Evolutionary conservation across 1,139 yeast genomes (phyloP), one percentile per base, ranked within the genome.

Genomic region (Saccharomyces hybrid): DNA sequence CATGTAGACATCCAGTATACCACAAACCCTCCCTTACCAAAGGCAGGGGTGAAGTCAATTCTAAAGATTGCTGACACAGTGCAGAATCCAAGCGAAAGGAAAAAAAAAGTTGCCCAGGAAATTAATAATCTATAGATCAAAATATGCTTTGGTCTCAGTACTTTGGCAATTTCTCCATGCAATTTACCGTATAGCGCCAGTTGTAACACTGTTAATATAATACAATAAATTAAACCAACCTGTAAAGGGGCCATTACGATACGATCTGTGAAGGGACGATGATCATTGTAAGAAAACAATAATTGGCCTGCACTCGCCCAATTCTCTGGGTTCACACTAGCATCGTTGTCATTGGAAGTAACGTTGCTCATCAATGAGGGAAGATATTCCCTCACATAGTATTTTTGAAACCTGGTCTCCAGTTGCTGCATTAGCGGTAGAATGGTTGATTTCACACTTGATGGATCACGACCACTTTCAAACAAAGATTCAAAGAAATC

Each of bases 141-240:
- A 62, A 76, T 78, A 48, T 80, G 80, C 48, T 63, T 65, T 41
- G 78, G 75, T 53, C 73, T 76, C 55, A 83, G 63, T 57, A 67
- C 68, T 53, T 74, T 74, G 9, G 79, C 73, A 51, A 84, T 75
- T 34, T 73, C 67, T 57, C 70, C 70, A 66, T 86, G 87, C 32
- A 81, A 66, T 4, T 79, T 80, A 23, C 73, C 75, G 66, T 83
- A 83, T 66, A 84, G 77, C 56, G 81, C 78, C 63, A 84, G 77
- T 59, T 81, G 82, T 71, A 80, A 77, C 59, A 80, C 76, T 1
- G 95, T 82, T 54, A 87, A 71, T 68, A 88, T 83, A 61, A 88
- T 79, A 67, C 85, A 75, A 69, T 82, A 88, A 69, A 88, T 86
- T 55, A 86, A 75, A 51, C 96, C 96, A 60, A 87, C 84, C 67